phyloP scores from a whole-genome alignment of 257 asterid species.

The Dorcoceras hygrometricum region DNA sequence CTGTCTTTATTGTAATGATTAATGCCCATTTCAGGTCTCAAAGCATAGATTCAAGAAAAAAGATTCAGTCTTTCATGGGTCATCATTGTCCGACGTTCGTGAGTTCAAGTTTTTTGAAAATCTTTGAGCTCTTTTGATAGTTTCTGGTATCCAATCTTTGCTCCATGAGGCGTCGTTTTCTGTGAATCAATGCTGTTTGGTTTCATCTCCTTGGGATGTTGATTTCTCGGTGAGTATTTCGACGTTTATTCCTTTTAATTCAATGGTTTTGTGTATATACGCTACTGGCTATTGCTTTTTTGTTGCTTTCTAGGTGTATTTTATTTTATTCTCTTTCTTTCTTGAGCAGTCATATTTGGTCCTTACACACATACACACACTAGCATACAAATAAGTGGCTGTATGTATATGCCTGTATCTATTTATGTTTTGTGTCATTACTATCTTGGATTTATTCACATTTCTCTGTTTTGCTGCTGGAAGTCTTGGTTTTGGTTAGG shows the following conservation, averaged over 20 bases:
- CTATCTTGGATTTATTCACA: slow-evolving; percentile 62
- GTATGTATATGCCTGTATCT: not conserved
- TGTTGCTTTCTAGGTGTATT: slow-evolving; percentile 75
- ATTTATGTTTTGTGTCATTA: slow-evolving; percentile 43
- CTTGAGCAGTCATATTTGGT: slow-evolving; percentile 85
- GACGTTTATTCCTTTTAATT: slow-evolving; percentile 82
- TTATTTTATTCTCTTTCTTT: slow-evolving; percentile 76
- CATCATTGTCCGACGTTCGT: slow-evolving; percentile 11
- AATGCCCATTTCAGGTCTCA: slow-evolving; percentile 36
- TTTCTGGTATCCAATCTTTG: slow-evolving; percentile 26
- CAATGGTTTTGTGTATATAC: slow-evolving; percentile 41
- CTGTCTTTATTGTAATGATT: slow-evolving; percentile 34
- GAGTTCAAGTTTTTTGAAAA: slow-evolving; percentile 26
- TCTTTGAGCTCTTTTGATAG: slow-evolving; percentile 28
- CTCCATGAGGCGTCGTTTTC: slow-evolving; percentile 52
- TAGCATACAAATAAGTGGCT: not conserved
- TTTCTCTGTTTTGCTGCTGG: slow-evolving; percentile 47
- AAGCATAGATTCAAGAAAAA: slow-evolving; percentile 31
- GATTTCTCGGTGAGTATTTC: slow-evolving; percentile 61
- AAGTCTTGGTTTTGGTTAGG: slow-evolving; percentile 60
- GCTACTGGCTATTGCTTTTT: slow-evolving; percentile 53
- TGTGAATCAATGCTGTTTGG: slow-evolving; percentile 50
- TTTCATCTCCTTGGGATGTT: slow-evolving; percentile 32
- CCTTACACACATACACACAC: slow-evolving; percentile 29
- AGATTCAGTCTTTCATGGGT: slow-evolving; percentile 30